These are phyloP conservation scores for Candida krabiensis DNA, from an alignment of 805 yeast genomes.

Conservation along the genomic window DNA sequence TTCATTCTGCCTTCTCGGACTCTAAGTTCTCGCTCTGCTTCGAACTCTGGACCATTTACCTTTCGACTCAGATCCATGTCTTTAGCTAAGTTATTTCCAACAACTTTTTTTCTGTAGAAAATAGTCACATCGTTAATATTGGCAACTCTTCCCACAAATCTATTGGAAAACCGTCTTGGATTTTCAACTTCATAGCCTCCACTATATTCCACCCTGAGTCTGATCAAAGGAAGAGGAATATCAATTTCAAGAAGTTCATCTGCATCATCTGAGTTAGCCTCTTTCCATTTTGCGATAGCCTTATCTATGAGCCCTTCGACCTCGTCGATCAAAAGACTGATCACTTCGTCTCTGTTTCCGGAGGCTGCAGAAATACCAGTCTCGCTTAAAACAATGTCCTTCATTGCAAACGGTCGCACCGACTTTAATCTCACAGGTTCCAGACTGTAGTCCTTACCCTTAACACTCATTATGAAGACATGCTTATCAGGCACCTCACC, in stretches of 20 bases:
- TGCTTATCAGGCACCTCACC: constrained; percentile 79
- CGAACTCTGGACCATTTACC: constrained; percentile 40
- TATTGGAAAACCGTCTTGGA: constrained; percentile 81
- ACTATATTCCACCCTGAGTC: constrained; percentile 83
- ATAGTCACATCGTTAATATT: constrained; percentile 84
- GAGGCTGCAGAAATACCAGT: constrained; percentile 60
- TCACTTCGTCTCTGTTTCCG: constrained; percentile 59
- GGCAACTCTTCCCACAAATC: constrained; percentile 89
- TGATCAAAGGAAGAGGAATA: constrained; percentile 77
- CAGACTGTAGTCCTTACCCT: constrained; percentile 53
- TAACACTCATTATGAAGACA: constrained; percentile 68
- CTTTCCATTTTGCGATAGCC: constrained; percentile 53
- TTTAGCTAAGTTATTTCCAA: constrained; percentile 17
- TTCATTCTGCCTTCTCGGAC: constrained; percentile 17
- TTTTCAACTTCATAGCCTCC: constrained; percentile 93
- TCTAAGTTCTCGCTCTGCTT: constrained; percentile 29
- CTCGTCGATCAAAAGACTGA: constrained; percentile 55
- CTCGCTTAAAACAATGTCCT: constrained; percentile 55
- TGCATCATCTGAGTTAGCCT: constrained; percentile 26
- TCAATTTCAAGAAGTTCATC: constrained; percentile 33
- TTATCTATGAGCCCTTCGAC: constrained; percentile 66
- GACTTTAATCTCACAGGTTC: constrained; percentile 66
- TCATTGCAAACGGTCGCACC: constrained; percentile 81
- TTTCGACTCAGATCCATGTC: constrained; percentile 8
- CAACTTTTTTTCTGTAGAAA: constrained; percentile 49